phyloP scores from a whole-genome alignment of 192 early-diverging fungal species.

The Mortierella alpina region DNA sequence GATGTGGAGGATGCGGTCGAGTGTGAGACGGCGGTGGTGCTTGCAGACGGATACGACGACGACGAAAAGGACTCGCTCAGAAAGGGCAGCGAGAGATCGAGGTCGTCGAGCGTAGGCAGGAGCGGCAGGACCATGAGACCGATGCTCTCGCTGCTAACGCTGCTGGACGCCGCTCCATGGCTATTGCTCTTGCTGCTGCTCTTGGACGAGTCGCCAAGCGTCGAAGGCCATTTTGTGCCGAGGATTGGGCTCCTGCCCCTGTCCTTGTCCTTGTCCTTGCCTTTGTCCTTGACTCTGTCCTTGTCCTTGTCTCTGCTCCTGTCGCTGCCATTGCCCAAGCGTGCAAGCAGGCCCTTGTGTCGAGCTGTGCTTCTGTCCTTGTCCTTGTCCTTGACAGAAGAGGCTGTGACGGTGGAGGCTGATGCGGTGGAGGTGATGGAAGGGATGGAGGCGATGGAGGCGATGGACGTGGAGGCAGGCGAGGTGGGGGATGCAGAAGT shows the following conservation, averaged over 20 bases:
- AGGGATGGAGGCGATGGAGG: conserved; percentile 30
- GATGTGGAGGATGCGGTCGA: not conserved
- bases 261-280: not conserved
- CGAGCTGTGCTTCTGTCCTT: not conserved
- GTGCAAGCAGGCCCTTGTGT: conserved; percentile 13
- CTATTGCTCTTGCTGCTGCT: not conserved
- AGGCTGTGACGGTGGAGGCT: conserved; percentile 16
- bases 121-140: conserved; percentile 11
- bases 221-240: too few species aligned
- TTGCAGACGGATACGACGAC: not conserved
- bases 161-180: not conserved
- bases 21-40: not conserved
- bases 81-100: conserved; percentile 41
- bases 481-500: conserved; percentile 8
- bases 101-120: conserved; percentile 33
- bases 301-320: conserved; percentile 8
- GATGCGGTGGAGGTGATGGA: conserved; percentile 33
- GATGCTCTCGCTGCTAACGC: not conserved
- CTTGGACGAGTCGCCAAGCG: not conserved
- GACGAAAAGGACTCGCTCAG: conserved; percentile 12
- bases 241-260: too few species aligned
- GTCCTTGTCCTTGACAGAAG: not conserved
- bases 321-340: conserved; percentile 9
- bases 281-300: not conserved
- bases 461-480: conserved; percentile 16